phyloP scores from a whole-genome alignment of 306 rosid species.

The Trifolium subterraneum region DNA sequence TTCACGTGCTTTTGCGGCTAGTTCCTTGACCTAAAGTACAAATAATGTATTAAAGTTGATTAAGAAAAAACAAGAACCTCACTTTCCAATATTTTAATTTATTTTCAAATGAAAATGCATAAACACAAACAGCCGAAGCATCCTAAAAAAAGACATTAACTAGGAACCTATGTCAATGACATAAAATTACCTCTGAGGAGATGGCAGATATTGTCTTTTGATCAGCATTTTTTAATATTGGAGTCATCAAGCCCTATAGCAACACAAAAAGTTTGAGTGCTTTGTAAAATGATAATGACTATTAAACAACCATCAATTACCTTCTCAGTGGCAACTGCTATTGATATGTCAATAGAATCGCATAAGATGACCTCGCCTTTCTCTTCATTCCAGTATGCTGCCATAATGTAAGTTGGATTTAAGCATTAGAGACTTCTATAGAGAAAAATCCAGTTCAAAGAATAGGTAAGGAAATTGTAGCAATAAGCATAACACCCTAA shows the following conservation, averaged over 20 bases:
- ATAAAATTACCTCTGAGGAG: conserved; percentile 75
- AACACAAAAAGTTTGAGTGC: conserved; percentile 41
- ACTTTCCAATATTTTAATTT: conserved; percentile 33
- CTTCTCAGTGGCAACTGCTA: conserved; percentile 99
- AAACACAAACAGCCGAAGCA: conserved; percentile 12
- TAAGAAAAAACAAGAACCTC: conserved; percentile 31
- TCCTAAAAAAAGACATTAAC: conserved; percentile 19
- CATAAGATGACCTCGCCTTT: conserved; percentile 68
- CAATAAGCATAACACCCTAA: conserved; percentile 16
- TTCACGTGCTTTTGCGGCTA: conserved; percentile 87
- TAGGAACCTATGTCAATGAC: conserved; percentile 18
- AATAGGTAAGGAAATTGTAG: conserved; percentile 8
- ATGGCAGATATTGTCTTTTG: conserved; percentile 86
- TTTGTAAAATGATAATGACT: conserved; percentile 29
- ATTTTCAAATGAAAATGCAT: conserved; percentile 12
- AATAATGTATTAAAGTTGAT: conserved; percentile 26
- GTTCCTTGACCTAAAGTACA: conserved; percentile 75
- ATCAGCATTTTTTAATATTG: conserved; percentile 90
- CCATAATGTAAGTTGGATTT: conserved; percentile 37
- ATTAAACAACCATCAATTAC: conserved; percentile 52
- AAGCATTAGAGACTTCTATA: conserved; percentile 37
- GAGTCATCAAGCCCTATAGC: conserved; percentile 94
- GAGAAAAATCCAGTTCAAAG: conserved; percentile 30
- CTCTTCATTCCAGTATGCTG: conserved; percentile 89
- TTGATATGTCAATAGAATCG: conserved; percentile 84